Evolutionary conservation across 2,329 filamentous ascomycete species (phyloP).

Genomic region (Diaporthe eres): DNA sequence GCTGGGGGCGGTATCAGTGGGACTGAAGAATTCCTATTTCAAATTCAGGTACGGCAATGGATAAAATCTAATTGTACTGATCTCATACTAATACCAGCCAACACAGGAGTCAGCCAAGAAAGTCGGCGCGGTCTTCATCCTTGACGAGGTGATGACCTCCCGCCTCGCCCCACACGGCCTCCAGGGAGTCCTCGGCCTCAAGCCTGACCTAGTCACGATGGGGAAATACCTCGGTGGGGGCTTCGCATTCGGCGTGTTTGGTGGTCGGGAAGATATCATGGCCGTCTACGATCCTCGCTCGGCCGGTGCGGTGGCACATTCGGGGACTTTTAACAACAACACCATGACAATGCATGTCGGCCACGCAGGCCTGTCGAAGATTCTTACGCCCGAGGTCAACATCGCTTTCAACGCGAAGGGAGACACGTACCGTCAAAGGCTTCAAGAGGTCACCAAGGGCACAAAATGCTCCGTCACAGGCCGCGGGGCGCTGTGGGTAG

Average conservation of each 20-base stretch:
- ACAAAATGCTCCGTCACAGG: slow-evolving; percentile 57
- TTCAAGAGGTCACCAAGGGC: slow-evolving; percentile 51
- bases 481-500: slow-evolving; percentile 53
- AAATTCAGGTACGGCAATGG: slow-evolving; percentile 55
- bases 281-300: slow-evolving; percentile 37
- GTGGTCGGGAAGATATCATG: slow-evolving; percentile 55
- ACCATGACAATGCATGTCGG: slow-evolving; percentile 71
- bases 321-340: slow-evolving; percentile 80
- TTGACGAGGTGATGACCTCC: slow-evolving; percentile 81
- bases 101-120: slow-evolving; percentile 47
- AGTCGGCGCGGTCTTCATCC: slow-evolving; percentile 70
- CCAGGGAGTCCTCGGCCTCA: slow-evolving; percentile 57
- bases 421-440: slow-evolving; percentile 47
- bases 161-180: slow-evolving; percentile 68
- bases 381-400: slow-evolving; percentile 53
- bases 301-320: slow-evolving; percentile 59
- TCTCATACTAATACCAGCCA: neutral
- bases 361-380: slow-evolving; percentile 52
- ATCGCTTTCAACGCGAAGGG: slow-evolving; percentile 51
- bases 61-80: neutral
- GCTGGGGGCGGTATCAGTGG: slow-evolving; percentile 71
- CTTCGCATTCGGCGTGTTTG: slow-evolving; percentile 71
- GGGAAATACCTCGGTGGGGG: slow-evolving; percentile 73
- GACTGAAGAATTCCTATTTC: slow-evolving; percentile 65
- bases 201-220: slow-evolving; percentile 69